These are phyloP conservation scores for Sugiyamaella americana DNA, from an alignment of 805 yeast species.

Conservation along the genomic window DNA sequence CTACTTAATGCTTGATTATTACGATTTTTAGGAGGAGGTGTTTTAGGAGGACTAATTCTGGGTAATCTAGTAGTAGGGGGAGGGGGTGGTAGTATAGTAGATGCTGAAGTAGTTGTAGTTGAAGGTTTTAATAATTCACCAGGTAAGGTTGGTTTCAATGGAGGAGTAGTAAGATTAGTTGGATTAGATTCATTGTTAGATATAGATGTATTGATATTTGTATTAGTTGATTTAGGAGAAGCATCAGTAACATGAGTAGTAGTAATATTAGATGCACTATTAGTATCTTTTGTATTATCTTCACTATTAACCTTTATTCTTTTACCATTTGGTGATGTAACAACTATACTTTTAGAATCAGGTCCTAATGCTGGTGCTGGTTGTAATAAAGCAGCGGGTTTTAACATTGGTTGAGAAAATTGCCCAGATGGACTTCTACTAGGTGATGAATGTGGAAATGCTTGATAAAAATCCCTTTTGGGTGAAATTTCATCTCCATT, in stretches of 20 bases:
- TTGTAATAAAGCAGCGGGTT: background rate
- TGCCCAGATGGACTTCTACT: constrained; percentile 11
- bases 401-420: background rate
- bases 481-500: constrained; percentile 8
- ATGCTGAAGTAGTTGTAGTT: background rate
- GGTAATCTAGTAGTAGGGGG: background rate
- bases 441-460: constrained; percentile 13
- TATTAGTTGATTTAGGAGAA: background rate
- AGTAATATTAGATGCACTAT: background rate
- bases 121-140: no score
- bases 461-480: constrained; percentile 14
- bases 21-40: constrained; percentile 24
- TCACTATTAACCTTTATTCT: background rate
- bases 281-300: background rate
- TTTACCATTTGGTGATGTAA: background rate
- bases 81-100: constrained; percentile 10
- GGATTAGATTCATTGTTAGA: background rate
- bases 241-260: background rate
- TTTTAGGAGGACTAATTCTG: constrained; percentile 19
- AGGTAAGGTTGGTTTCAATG: background rate
- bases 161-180: background rate
- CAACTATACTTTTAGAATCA: background rate
- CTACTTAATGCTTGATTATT: background rate
- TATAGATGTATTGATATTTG: constrained; percentile 1
- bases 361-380: background rate